Percentiles rank a stretch among this genome's conserved stretches.
These are phyloP conservation scores for Penicillium lividum DNA, from an alignment of 495 filamentous ascomycete species.

Conservation along the genomic window DNA sequence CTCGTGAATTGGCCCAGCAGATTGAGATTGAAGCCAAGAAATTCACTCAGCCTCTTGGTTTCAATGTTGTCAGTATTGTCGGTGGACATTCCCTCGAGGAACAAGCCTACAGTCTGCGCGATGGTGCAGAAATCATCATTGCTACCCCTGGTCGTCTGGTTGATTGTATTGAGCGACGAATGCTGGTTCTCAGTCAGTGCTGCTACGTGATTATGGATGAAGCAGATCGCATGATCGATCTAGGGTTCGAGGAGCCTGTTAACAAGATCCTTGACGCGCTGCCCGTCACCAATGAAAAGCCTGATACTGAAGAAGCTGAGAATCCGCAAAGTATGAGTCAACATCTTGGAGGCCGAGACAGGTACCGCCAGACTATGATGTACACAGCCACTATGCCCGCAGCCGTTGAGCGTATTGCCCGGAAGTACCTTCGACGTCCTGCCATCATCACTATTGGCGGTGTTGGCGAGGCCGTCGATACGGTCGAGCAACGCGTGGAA, in stretches of 20 bases:
- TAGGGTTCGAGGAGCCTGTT: slow-evolving; percentile 96
- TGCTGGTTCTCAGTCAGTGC: slow-evolving; percentile 90
- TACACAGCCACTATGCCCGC: slow-evolving; percentile 98
- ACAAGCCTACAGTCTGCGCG: slow-evolving; percentile 88
- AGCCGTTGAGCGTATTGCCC: slow-evolving; percentile 91
- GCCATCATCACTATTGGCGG: slow-evolving; percentile 96
- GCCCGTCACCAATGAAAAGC: slow-evolving; percentile 93
- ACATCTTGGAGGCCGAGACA: slow-evolving; percentile 77
- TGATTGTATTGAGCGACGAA: slow-evolving; percentile 91
- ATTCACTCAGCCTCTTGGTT: slow-evolving; percentile 87
- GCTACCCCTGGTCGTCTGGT: slow-evolving; percentile 96
- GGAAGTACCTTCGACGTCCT: slow-evolving; percentile 91
- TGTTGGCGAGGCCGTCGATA: slow-evolving; percentile 96
- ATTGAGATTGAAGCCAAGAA: slow-evolving; percentile 95
- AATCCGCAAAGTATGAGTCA: slow-evolving; percentile 80
- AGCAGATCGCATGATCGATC: slow-evolving; percentile 98
- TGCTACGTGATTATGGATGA: slow-evolving; percentile 99
- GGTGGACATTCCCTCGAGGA: slow-evolving; percentile 96
- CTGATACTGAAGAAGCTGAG: slow-evolving; percentile 92
- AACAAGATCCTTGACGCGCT: slow-evolving; percentile 99
- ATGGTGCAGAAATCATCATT: slow-evolving; percentile 98
- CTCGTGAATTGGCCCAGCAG: slow-evolving; percentile 97
- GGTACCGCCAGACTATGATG: slow-evolving; percentile 99
- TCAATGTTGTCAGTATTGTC: slow-evolving; percentile 95
- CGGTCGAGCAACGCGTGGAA: slow-evolving; percentile 96